A percentile compares a stretch with the other conserved stretches of the same genome.
Evolutionary conservation across 192 early-diverging fungal genomes (phyloP).

Genomic region (Coemansia sp.): DNA sequence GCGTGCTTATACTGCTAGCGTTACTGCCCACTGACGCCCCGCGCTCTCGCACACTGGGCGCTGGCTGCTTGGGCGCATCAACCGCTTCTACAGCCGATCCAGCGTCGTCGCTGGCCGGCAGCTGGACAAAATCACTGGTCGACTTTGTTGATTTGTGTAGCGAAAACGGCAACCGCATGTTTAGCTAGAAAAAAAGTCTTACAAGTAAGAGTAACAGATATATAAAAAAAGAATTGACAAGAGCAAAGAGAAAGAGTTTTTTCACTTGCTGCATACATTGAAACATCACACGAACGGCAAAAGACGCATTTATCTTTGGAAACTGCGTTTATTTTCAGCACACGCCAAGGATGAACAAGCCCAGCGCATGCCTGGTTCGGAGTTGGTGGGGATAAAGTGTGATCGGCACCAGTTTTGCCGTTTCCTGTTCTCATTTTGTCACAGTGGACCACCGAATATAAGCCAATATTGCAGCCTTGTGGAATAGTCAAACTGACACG

Average conservation of each 20-base stretch:
- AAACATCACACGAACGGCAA: too few species aligned
- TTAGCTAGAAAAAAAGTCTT: background rate
- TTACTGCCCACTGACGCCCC: slow-evolving; percentile 18
- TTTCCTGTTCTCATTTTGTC: too few species aligned
- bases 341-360: too few species aligned
- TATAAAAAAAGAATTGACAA: background rate
- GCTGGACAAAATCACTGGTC: slow-evolving; percentile 41
- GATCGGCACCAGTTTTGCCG: too few species aligned
- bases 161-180: slow-evolving; percentile 46
- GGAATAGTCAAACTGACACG: background rate
- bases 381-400: too few species aligned
- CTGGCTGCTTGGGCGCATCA: slow-evolving; percentile 4
- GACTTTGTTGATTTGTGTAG: slow-evolving; percentile 32
- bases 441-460: too few species aligned
- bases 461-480: too few species aligned
- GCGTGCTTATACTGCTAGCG: slow-evolving; percentile 3
- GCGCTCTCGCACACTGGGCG: slow-evolving; percentile 8
- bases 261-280: too few species aligned
- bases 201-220: background rate
- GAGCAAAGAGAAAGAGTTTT: slow-evolving; percentile 1
- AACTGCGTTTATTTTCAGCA: too few species aligned
- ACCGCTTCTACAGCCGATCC: background rate
- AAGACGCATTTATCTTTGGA: too few species aligned
- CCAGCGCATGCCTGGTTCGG: too few species aligned
- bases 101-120: background rate